Conservation (phyloP, 2,329 filamentous ascomycete genomes). For the Ophiostoma himal-ulmi region DNA sequence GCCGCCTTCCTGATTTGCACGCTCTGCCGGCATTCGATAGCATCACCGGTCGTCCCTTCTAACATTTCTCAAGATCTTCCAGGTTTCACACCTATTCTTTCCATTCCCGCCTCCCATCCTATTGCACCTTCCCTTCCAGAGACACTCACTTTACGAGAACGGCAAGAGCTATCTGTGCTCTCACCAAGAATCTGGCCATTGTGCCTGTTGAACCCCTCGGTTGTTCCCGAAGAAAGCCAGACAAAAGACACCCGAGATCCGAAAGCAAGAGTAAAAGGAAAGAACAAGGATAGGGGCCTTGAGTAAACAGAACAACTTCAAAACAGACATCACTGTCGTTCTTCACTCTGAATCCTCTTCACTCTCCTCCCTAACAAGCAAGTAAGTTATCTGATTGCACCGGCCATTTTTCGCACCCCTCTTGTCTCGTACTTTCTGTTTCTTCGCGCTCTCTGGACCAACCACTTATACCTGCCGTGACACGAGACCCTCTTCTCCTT, state of each 20-base stretch:
- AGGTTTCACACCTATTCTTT: neutral
- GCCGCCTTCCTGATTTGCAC: neutral
- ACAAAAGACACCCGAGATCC: neutral
- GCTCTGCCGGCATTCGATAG: neutral
- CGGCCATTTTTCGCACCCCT: neutral
- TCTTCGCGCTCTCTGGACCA: neutral
- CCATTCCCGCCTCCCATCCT: neutral
- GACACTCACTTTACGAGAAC: neutral
- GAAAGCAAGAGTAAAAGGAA: neutral
- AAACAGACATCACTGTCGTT: neutral
- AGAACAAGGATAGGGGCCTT: constrained; percentile 4
- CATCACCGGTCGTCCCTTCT: neutral
- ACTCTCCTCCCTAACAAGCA: neutral
- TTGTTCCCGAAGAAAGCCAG: neutral
- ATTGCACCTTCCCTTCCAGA: neutral
- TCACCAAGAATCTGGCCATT: neutral
- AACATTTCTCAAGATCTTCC: neutral
- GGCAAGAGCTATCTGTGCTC: neutral
- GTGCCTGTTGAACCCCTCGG: neutral
- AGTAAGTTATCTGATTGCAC: neutral
- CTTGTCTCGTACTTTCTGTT: neutral
- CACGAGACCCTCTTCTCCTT: too few relatives aligned
- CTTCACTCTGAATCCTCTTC: neutral
- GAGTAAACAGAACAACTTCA: constrained; percentile 3
- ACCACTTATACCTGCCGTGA: constrained; percentile 11